Evolutionary conservation across 345 rosid species (phyloP), one percentile per base, ranked within the genome.

Genomic region (Gossypium stocksii): DNA sequence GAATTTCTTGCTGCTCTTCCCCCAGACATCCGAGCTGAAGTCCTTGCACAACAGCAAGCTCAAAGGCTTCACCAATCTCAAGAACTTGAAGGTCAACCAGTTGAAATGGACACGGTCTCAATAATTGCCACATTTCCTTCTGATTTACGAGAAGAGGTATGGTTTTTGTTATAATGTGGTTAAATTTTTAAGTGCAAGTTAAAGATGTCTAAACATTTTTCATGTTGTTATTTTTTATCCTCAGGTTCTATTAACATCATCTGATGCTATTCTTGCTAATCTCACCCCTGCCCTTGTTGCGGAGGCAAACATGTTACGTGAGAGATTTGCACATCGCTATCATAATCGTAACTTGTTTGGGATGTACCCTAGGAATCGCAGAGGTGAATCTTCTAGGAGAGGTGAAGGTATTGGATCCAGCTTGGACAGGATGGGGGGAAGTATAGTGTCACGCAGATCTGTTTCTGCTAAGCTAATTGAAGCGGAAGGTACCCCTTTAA

Each of bases 1-100:
- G 98, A 94, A 79, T 94, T 94, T 83, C 95, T 94, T 80, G 98
- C 97, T 53, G 98, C 98, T 13, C 98, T 94, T 83, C 98, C 98
- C 66, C 89, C 95, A 27, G 98, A 94, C 66, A 94, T 94, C 76
- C 87, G 97, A 74, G 98, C 96, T 69, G 98, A 94, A 83, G 97
- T 92, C 72, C 78, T 92, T 78, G 95, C 97, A 22, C 98, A 94
- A 82, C 98, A 94, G 75, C 97, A 90, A 82, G 97, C 94, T 46
- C 98, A 94, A 76, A 89, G 97, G 82, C 81, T 85, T 78, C 91
- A 90, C 72, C 97, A 94, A 78, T 88, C 97, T 77, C 97, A 92
- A 79, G 98, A 94, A 82, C 97, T 92, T 71, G 98, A 94, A 87
- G 98, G 98, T 63, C 97, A 94, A 84, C 98, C 98, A 1, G 98